These are phyloP conservation scores for Metarhizium brunneum DNA, from an alignment of 2,329 filamentous ascomycete species.

Conservation along the genomic window DNA sequence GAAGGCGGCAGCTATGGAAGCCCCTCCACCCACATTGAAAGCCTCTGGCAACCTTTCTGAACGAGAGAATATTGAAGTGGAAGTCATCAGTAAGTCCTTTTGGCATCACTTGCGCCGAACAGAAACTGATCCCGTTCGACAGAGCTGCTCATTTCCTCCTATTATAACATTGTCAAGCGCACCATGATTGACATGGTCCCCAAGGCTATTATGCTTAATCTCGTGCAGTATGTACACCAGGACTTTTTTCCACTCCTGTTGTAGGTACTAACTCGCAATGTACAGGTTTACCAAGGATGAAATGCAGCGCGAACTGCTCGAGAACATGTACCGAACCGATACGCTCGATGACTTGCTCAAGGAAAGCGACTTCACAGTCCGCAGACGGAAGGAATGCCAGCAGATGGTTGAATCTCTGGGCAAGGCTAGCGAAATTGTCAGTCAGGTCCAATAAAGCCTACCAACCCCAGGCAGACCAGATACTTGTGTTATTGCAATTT, in stretches of 20 bases:
- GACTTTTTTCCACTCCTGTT: not conserved
- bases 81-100: constrained; percentile 78
- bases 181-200: constrained; percentile 99
- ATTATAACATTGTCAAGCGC: constrained; percentile 95
- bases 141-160: constrained; percentile 93
- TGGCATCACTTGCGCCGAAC: not conserved
- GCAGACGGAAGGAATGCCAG: constrained; percentile 93
- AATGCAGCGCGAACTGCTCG: constrained; percentile 94
- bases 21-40: constrained; percentile 86
- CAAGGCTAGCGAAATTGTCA: constrained; percentile 92
- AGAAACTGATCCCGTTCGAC: constrained; percentile 1
- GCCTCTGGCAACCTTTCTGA: constrained; percentile 89
- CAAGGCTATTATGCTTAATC: constrained; percentile 96
- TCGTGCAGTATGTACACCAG: constrained; percentile 68
- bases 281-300: constrained; percentile 86
- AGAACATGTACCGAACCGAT: constrained; percentile 91
- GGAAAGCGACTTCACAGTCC: constrained; percentile 94
- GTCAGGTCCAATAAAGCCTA: constrained; percentile 52
- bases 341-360: constrained; percentile 91
- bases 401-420: constrained; percentile 95
- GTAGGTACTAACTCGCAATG: constrained; percentile 1
- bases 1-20: constrained; percentile 99
- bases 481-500: not conserved
- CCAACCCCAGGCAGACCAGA: not conserved
- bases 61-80: constrained; percentile 90